Base-by-base conservation (phyloP, 106 monocot genomes). In the Xerophyta viscosa region DNA sequence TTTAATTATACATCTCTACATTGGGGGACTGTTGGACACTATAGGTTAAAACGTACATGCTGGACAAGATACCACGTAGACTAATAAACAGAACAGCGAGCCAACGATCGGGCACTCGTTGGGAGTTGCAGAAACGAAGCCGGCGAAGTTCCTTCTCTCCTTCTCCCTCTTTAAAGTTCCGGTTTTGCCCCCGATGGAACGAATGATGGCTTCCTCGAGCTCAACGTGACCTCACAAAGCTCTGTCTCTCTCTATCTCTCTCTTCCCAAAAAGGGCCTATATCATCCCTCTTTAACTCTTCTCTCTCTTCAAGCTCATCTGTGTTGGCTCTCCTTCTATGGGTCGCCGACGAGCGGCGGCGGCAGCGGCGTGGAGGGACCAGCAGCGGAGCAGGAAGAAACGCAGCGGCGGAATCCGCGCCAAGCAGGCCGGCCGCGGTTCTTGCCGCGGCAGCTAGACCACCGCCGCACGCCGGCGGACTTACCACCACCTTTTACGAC, bases 371-470 rank as follows among this genome's bases (percentile, higher is more conserved):
- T 39, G 31, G 31, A 65, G 20, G 19, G 46, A 46, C 10, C 39
- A 39, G 6, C 39, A 39, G 18, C 58, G 49, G 66, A 41, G 42
- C 59, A 61, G 59, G 42, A 72, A 52, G 68, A 69, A 65, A 61
- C 29, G 66, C 43, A 69, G 69, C 43, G 66, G 54, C n/a, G 73
- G 74, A 21, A 49, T 80, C 30, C 39, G 79, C 24, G 45, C 69
- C 41, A 66, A 70, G 73, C 79, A 80, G 39, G 79, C 79, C 8
- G 79, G 79, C 0, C 59, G 74, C 18, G 79, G 37, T 31, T 74
- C 61, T 20, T 80, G 74, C 79, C 69, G 79, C 41, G 70, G 70
- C 8, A 74, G 73, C 52, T 80, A 73, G 68, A 29, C 52, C 39
- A 39, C 39, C 6, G 1, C 6, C 18, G 19, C 20, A 17, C n/a